These are phyloP conservation scores for Tagetes patula DNA, from an alignment of 129 eudicot species.

Conservation along the genomic window DNA sequence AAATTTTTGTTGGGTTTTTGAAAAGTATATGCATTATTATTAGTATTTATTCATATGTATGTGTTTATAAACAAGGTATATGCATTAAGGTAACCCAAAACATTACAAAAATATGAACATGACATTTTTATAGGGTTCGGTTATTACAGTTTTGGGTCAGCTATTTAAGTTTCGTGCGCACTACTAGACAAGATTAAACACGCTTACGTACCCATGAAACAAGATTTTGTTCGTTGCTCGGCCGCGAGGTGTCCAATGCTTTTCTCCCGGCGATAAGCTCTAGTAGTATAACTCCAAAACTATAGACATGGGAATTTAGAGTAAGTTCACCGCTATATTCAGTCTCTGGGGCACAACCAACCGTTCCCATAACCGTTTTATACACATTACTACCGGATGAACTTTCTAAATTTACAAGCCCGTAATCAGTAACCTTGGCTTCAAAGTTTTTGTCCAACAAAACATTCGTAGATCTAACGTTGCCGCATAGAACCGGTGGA, in stretches of 20 bases:
- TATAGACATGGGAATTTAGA: constrained; percentile 60
- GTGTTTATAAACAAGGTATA: no score
- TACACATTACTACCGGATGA: constrained; percentile 34
- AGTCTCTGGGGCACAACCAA: constrained; percentile 70
- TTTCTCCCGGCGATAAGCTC: constrained; percentile 68
- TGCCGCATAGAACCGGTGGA: constrained; percentile 64
- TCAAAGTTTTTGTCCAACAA: constrained; percentile 49
- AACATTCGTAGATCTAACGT: constrained; percentile 54
- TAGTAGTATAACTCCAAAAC: constrained; percentile 67
- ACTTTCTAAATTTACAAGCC: constrained; percentile 60
- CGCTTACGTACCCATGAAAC: constrained; percentile 55
- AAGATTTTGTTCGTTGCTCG: constrained; percentile 56
- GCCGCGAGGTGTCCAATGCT: constrained; percentile 54
- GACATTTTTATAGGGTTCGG: no score
- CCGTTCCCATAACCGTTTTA: constrained; percentile 50
- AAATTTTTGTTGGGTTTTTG: no score
- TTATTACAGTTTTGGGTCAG: no score
- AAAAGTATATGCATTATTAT: no score
- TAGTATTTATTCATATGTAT: no score
- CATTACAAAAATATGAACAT: no score
- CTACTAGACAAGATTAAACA: background rate
- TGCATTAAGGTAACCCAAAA: no score
- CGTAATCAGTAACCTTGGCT: constrained; percentile 63
- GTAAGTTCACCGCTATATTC: constrained; percentile 61
- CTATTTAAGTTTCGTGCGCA: no score